Evolutionary conservation across 2,329 filamentous ascomycete genomes (phyloP).

Genomic region (Trichophyton verrucosum): DNA sequence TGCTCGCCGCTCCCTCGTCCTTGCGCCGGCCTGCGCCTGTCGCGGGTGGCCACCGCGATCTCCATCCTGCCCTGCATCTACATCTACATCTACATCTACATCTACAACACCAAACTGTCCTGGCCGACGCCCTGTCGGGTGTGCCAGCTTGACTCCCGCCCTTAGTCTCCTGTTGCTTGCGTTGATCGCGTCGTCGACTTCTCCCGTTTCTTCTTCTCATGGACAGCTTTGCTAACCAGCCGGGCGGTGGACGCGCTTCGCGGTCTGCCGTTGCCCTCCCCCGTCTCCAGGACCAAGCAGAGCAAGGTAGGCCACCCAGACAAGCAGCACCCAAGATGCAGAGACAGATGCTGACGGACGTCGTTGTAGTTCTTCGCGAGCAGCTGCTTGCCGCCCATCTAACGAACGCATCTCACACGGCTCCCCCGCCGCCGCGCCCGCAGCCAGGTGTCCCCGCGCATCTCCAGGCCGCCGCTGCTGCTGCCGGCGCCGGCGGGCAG

Average conservation of each 20-base stretch:
- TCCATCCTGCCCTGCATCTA: no score
- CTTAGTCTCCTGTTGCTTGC: background rate
- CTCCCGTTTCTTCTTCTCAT: background rate
- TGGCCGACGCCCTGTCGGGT: background rate
- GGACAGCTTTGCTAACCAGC: background rate
- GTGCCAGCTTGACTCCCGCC: no score
- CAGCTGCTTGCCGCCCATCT: conserved; percentile 44
- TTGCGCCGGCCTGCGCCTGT: no score
- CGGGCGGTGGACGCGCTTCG: background rate
- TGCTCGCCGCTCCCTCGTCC: background rate
- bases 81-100: no score
- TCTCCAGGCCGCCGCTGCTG: conserved; percentile 22
- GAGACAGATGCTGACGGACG: conserved; percentile 4
- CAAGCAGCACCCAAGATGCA: background rate
- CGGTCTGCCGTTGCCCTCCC: background rate
- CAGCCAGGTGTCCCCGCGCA: conserved; percentile 33
- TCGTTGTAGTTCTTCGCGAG: conserved; percentile 45
- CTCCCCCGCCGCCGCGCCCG: conserved; percentile 34
- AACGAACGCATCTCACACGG: conserved; percentile 13
- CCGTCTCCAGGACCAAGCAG: conserved; percentile 30
- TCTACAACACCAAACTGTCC: no score
- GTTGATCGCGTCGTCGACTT: background rate
- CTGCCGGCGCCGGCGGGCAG: conserved; percentile 22
- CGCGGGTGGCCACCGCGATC: no score
- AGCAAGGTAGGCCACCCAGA: conserved; percentile 28